Base-by-base conservation (phyloP, 805 yeast species). In the Maudiozyma bulderi region DNA sequence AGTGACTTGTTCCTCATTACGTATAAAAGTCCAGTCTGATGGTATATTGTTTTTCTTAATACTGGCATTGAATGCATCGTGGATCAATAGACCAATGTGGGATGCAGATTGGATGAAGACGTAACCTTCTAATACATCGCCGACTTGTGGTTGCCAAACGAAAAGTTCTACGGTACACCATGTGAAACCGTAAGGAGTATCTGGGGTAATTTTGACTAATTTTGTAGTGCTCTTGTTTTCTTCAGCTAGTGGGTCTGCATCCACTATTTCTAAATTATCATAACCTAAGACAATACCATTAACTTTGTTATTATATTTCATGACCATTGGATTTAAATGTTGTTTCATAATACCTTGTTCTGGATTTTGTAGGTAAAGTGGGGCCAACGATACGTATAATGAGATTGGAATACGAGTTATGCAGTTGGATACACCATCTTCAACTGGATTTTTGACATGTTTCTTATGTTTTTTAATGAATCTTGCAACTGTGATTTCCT, bases 41-140 rank as follows among this genome's bases (percentile, higher is more conserved):
- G 99, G 99, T 52, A 93, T 89, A 57, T 80, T 82, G 62, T 76
- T 82, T 63, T 86, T 81, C 67, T 86, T 87, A 54, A 93, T 87
- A 43, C 91, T 81, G 26, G 97, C 97, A 68, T 93, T 93, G 72
- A 93, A 93, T 1, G 95, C 87, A 68, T 93, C 98, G 64, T 87
- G 90, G 45, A 93, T 74, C 55, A 93, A 75, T 52, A 93, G 73
- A 52, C 97, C 98, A 58, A 93, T 84, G 64, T 93, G 99, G 7
- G 96, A 84, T 14, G 95, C 95, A 3, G 96, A 83, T 71, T 91
- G 97, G 78, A 91, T 82, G 70, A 87, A 88, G 48, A 84, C 76
- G 73, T 81, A 77, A 10, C 99, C 99, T 65, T 90, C 95, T 15
- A 93, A 69, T 1, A 75, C 69, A 61, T 93, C 97, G 4, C 95